Percentiles rank a stretch among this genome's conserved stretches.
These are phyloP conservation scores for Scenedesmus sp. DNA, from an alignment of 163 green algal genomes.

Conservation along the genomic window DNA sequence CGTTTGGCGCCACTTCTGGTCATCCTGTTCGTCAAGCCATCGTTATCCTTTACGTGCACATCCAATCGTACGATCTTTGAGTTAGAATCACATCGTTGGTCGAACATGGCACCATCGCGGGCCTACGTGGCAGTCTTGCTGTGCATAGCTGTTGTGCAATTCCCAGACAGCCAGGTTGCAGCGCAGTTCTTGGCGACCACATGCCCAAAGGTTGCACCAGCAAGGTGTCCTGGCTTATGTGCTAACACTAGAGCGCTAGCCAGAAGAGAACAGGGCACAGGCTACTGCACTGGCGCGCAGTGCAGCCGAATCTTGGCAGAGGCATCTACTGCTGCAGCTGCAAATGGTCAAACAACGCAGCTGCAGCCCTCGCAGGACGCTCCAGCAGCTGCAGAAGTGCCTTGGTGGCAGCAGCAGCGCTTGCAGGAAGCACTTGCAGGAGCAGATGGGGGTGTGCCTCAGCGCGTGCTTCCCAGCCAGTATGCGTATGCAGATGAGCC, in stretches of 20 bases:
- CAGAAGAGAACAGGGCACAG: not conserved
- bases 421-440: not conserved
- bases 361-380: not conserved
- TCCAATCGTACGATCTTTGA: not conserved
- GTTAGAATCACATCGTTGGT: not conserved
- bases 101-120: not conserved
- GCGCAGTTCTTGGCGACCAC: constrained; percentile 7
- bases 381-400: not conserved
- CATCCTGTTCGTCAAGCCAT: not conserved
- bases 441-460: not conserved
- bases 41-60: not conserved
- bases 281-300: not conserved
- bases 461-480: not conserved
- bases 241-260: not conserved
- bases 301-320: not conserved
- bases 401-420: not conserved
- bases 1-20: not conserved
- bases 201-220: constrained; percentile 3
- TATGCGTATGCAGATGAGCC: not conserved
- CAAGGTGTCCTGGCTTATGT: not conserved
- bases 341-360: not conserved
- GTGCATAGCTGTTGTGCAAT: not conserved
- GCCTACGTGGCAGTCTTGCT: not conserved
- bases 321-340: not conserved
- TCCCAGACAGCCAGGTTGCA: not conserved